Evolutionary conservation across 2,329 filamentous ascomycete species (phyloP), one percentile per base, ranked within the genome.

Genomic region (Thielaviopsis populi): DNA sequence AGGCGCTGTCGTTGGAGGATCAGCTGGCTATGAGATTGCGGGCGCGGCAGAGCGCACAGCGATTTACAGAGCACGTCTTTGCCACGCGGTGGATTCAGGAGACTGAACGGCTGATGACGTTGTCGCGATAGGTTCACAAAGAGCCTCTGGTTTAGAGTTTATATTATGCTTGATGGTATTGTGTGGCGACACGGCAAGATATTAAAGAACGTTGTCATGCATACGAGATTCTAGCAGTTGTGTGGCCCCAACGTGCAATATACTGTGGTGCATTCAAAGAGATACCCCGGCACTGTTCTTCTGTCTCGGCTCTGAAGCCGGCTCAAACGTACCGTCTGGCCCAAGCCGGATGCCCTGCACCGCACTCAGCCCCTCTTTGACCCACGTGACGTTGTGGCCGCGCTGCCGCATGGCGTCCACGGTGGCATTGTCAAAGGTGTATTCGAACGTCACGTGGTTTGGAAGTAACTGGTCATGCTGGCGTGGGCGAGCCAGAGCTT

Each of bases 61-160:
- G 94, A 58, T 99, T 99, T 71, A 91, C 89, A 0, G 92, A 96
- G 70, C 85, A 87, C 69, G 88, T 87, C 66, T 99, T 99, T 75
- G 85, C 82, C 1, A 80, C 80, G 69, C 86, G 84, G 68, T 99
- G 94, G 92, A 74, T 89, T 53, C 74, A 74, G 37, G 83, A 95
- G 73, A 82, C 95, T 78, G 84, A 87, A 70, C 82, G 79, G 69
- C 77, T 97, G 66, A 82, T 96, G 24, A 74, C 72, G 5, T 70
- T 79, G 69, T 71, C 68, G 48, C 70, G 67, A 66, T 71, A 69
- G 58, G 30, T 5, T 56, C 1, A 13, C 33, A 43, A 7, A 27
- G 30, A 22, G 22, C 22, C 24, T 61, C 41, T 58, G 17, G 33
- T 22, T 59, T 41, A 48, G 27, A 27, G 11, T 42, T 24, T 43